Base-by-base conservation (phyloP, 495 filamentous ascomycete genomes). In the Penicillium crystallinum region DNA sequence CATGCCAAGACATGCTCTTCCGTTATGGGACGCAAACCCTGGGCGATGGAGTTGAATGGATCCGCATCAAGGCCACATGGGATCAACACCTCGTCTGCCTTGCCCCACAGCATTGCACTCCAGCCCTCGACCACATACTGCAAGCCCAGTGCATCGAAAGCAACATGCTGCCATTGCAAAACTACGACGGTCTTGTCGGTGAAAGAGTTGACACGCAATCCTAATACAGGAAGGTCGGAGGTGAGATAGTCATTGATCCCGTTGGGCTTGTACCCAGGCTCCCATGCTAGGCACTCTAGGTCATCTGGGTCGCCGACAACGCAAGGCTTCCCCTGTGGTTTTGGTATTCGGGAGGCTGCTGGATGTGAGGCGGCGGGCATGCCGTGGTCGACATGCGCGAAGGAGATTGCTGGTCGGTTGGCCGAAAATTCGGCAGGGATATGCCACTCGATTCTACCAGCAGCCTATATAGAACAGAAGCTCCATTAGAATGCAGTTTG, bases 181-280 rank as follows among this genome's bases (percentile, higher is more conserved):
- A 65, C 61, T 12, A 79, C 68, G 29, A 81, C 57, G 0, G 77
- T 81, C 22, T 69, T 71, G 56, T 81, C 71, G 15, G 63, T 65
- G 54, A 81, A 79, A 0, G 68, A 70, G 29, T 74, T 68, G 25
- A 80, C 66, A 38, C 78, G 77, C 21, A 81, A 59, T 14, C 68
- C 65, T 15, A 80, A 54, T 45, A 75, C 76, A 15, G 78, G 77
- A 8, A 42, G 43, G 57, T 81, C 78, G 1, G 58, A 54, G 49
- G 63, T 66, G 25, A 78, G 19, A 46, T 72, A 80, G 53, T 79
- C 78, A 10, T 68, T 55, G 30, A 62, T 58, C 11, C 59, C 59
- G 31, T 35, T 35, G n/a, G 59, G 52, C 33, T 55, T 56, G 41
- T 56, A 62, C 2, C 49, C 59, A 0, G 59, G 49, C 25, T 52